Evolutionary conservation across 2,329 filamentous ascomycete species (phyloP).

Genomic region (Fusarium transvaalense): DNA sequence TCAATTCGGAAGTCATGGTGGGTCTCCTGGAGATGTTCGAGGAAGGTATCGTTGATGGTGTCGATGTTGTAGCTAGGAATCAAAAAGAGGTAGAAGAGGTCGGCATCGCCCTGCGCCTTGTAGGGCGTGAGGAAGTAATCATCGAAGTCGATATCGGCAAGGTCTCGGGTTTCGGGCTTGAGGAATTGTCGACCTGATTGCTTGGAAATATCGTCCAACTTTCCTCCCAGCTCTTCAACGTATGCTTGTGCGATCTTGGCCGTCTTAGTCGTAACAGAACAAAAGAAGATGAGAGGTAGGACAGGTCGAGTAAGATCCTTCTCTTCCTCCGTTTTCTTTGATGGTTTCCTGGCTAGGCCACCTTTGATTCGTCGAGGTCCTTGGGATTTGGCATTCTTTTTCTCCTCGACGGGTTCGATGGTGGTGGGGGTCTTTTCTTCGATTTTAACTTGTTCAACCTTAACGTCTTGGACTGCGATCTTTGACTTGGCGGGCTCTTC

Average conservation of each 20-base stretch:
- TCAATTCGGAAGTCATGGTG: constrained; percentile 98
- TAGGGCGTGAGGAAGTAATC: constrained; percentile 89
- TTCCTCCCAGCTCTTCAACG: constrained; percentile 63
- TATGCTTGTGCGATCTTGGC: constrained; percentile 78
- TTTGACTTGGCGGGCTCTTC: constrained; percentile 37
- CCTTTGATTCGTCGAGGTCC: constrained; percentile 66
- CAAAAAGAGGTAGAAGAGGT: constrained; percentile 85
- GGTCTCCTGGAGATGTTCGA: constrained; percentile 89
- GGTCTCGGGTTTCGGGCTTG: constrained; percentile 76
- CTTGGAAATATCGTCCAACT: constrained; percentile 64
- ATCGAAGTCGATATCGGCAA: constrained; percentile 90
- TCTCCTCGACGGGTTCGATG: constrained; percentile 41
- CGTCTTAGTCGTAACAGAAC: constrained; percentile 87
- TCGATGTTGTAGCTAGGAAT: constrained; percentile 96
- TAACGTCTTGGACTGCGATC: constrained; percentile 9
- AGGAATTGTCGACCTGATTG: constrained; percentile 58
- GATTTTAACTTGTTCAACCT: neutral
- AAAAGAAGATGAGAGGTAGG: constrained; percentile 87
- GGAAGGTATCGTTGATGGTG: constrained; percentile 86
- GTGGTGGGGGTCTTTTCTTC: constrained; percentile 33
- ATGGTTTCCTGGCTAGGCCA: constrained; percentile 53
- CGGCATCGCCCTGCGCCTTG: constrained; percentile 66
- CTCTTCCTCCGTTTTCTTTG: constrained; percentile 43
- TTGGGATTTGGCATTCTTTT: constrained; percentile 51
- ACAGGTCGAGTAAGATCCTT: constrained; percentile 61